phyloP scores from a whole-genome alignment of 1,284 basidiomycete genomes.

The Fistulina hepatica region DNA sequence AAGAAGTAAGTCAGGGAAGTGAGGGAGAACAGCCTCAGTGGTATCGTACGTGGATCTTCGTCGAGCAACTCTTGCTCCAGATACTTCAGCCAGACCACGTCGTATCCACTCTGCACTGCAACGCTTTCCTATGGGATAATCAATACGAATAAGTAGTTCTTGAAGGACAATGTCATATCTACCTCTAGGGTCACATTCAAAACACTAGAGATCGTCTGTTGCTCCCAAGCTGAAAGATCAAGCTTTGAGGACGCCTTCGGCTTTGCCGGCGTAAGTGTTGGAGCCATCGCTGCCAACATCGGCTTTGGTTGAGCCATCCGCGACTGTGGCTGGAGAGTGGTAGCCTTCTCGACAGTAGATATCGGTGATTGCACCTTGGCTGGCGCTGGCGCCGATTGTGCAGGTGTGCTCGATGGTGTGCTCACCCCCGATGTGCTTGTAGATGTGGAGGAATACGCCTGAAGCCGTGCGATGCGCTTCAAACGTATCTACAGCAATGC shows the following conservation, averaged over 20 bases:
- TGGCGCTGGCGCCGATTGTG: conserved; percentile 14
- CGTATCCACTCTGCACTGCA: conserved; percentile 61
- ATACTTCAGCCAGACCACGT: conserved; percentile 76
- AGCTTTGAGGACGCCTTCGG: conserved; percentile 43
- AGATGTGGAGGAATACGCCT: conserved; percentile 31
- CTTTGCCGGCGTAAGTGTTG: conserved; percentile 27
- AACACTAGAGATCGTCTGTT: conserved; percentile 53
- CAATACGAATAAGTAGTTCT: not conserved
- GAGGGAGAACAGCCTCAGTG: conserved; percentile 1
- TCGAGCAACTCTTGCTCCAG: conserved; percentile 61
- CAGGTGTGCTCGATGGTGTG: conserved; percentile 15
- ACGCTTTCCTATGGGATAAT: conserved; percentile 42
- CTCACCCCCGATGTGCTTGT: conserved; percentile 19
- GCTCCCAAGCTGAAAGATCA: conserved; percentile 61
- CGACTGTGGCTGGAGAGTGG: conserved; percentile 22
- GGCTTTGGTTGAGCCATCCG: too few species aligned
- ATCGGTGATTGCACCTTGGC: conserved; percentile 19
- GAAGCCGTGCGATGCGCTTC: conserved; percentile 76
- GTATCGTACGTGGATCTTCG: conserved; percentile 48
- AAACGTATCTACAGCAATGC: conserved; percentile 60
- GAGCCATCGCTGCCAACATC: too few species aligned
- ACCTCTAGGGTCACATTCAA: conserved; percentile 78
- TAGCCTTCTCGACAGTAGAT: conserved; percentile 23
- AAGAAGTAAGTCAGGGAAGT: conserved; percentile 5
- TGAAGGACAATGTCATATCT: conserved; percentile 19